Evolutionary conservation across 1,284 basidiomycete species (phyloP), one percentile per base, ranked within the genome.

Genomic region (Ustilago tritici): DNA sequence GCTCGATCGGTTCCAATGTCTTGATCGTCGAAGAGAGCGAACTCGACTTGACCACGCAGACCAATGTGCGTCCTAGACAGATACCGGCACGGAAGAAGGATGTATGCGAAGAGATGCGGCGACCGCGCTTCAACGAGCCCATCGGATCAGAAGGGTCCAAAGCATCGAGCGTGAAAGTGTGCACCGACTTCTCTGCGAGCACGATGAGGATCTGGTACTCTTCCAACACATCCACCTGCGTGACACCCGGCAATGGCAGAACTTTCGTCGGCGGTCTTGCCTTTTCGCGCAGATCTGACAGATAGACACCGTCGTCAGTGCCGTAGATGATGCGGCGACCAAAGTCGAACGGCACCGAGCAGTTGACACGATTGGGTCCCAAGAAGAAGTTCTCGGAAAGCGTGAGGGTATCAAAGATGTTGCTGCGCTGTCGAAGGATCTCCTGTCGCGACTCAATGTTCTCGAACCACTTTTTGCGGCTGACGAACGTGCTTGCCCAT

Each of bases 71-170:
- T 15, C 94, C 94, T 31, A 99, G 89, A 86, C 96, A 99, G 56
- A 93, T 90, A 0, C 97, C 97, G 10, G 93, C 93, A 87, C 98
- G 98, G 91, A 99, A 99, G 88, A 99, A 99, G 5, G 93, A 93
- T 1, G 95, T 98, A 87, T 98, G 95, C 1, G 94, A 93, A 0
- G 95, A 94, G 83, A 99, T 95, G 65, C 95, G 91, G 86, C 98
- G 95, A 9, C 95, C 95, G 7, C 95, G 92, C 87, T 95, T 97
- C 65, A 98, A 88, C 2, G 95, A 95, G 14, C 93, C 92, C 86
- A 92, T 90, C 0, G 97, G 95, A 82, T 99, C 97, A 76, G 91
- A 90, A 0, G 93, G 92, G 82, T 98, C 94, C 34, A 99, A 89
- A 8, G 94, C 92, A 53, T 99, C 97, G 34, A 99, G 89, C 0